Base-by-base conservation (phyloP, 2,329 filamentous ascomycete species). In the Cryphonectria japonica region DNA sequence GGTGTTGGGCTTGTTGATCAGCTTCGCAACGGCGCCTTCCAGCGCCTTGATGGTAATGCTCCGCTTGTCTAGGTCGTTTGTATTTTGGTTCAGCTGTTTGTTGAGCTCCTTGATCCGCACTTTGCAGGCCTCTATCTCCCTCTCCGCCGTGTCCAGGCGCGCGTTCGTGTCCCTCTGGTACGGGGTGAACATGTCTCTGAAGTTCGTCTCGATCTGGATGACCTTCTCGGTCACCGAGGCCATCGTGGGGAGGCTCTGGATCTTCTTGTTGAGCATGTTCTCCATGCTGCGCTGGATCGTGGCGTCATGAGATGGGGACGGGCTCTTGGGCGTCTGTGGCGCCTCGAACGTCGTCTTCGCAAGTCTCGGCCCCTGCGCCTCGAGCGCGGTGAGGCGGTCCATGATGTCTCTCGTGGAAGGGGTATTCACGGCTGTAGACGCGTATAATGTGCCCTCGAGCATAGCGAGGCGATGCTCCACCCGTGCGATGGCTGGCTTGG, bases 191-290 rank as follows among this genome's bases (percentile, higher is more conserved):
- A 66, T n/a, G 5, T 32, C 26, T 22, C 32, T 16, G 19, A 67
- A 1, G 16, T 13, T 41, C 22, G 54, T 19, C 26, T 62, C 63
- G 32, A 66, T 8, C 11, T 66, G 39, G 7, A 41, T 37, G 8
- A 37, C 2, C 62, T 41, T 66, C 5, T 69, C 54, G 14, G 52
- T 41, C 4, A 69, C 6, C 8, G 59, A 37, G 50, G 41, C 29
- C 37, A 37, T 60, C 22, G 39, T 52, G 16, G 68, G 68, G 14
- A 46, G 60, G 32, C 16, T 69, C 34, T 69, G 16, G 7, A 69
- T 64, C 50, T 46, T 65, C 37, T 19, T 57, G 19, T 26, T 57
- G 19, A 26, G 26, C 19, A 67, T 41, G 16, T 67, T 34, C 4
- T 67, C 34, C 50, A 67, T 66, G 29, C 54, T 52, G 5, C 32